Evolutionary conservation across 2,329 filamentous ascomycete genomes (phyloP).

Genomic region (Verticillium dahliae): DNA sequence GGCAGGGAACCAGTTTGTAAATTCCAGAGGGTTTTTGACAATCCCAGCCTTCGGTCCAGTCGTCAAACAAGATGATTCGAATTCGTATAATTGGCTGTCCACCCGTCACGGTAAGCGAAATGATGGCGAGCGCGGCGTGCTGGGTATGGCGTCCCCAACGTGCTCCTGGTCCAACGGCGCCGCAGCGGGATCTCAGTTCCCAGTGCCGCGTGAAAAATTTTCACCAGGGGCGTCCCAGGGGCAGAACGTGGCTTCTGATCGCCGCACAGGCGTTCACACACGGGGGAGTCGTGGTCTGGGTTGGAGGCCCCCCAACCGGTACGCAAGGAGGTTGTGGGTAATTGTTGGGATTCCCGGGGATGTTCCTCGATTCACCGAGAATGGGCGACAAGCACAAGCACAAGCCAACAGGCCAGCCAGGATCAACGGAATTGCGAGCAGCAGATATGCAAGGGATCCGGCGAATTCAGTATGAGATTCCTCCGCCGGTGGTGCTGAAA

Average conservation of each 20-base stretch:
- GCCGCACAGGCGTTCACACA: not conserved
- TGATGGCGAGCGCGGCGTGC: not conserved
- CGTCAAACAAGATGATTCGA: not conserved
- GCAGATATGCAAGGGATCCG: not conserved
- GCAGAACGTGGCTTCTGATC: not conserved
- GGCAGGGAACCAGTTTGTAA: not conserved
- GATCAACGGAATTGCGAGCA: not conserved
- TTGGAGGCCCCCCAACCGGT: not conserved
- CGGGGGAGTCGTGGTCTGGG: not conserved
- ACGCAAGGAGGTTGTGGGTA: not conserved
- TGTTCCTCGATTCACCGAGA: not conserved
- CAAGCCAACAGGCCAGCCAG: not conserved
- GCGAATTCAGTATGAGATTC: not conserved
- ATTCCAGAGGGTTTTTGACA: not conserved
- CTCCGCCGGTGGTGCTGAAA: not conserved
- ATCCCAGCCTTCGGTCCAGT: not conserved
- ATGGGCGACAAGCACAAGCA: not conserved
- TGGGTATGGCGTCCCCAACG: not conserved
- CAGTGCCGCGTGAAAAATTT: slow-evolving; percentile 1
- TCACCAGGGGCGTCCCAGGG: not conserved
- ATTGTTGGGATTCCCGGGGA: not conserved
- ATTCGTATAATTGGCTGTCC: not conserved
- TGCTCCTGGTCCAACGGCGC: not conserved
- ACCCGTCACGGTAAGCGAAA: not conserved
- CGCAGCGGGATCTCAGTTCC: not conserved